Conservation (phyloP, 371 early-diverging fungal genomes). For the Mycotypha africana region DNA sequence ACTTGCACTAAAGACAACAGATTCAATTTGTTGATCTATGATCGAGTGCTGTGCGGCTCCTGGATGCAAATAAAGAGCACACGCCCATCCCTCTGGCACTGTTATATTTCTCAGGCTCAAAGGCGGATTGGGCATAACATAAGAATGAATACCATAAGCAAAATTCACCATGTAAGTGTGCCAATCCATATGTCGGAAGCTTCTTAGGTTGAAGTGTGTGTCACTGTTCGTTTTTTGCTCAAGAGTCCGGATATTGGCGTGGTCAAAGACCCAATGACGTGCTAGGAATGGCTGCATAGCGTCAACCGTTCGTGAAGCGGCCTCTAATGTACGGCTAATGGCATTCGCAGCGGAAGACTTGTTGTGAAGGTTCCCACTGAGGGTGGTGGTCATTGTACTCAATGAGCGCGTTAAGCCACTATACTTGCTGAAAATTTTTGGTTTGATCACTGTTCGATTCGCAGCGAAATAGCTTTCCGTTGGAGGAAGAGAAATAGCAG, state of each 20-base stretch:
- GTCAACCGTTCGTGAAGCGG: conserved; percentile 28
- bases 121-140: conserved; percentile 27
- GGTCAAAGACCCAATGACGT: conserved; percentile 33
- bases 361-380: background rate
- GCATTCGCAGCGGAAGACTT: conserved; percentile 9
- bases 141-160: conserved; percentile 35
- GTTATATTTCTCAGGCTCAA: conserved; percentile 30
- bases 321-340: conserved; percentile 26
- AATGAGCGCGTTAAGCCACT: conserved; percentile 28
- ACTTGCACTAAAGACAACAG: conserved; percentile 34
- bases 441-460: conserved; percentile 31
- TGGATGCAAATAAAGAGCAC: conserved; percentile 32
- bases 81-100: conserved; percentile 34
- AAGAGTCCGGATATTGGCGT: conserved; percentile 25
- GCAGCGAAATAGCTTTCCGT: conserved; percentile 35
- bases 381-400: conserved; percentile 18
- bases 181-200: conserved; percentile 28
- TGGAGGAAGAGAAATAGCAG: conserved; percentile 22
- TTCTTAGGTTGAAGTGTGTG: conserved; percentile 14
- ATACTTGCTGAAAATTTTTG: conserved; percentile 35
- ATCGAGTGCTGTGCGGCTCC: conserved; percentile 21
- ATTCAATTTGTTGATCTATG: conserved; percentile 39
- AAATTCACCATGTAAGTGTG: conserved; percentile 34
- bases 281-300: conserved; percentile 36
- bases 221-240: conserved; percentile 16